A percentile compares a stretch with the other conserved stretches of the same genome.
Conservation (phyloP, 768 basidiomycete species). For the Mycena rosella region DNA sequence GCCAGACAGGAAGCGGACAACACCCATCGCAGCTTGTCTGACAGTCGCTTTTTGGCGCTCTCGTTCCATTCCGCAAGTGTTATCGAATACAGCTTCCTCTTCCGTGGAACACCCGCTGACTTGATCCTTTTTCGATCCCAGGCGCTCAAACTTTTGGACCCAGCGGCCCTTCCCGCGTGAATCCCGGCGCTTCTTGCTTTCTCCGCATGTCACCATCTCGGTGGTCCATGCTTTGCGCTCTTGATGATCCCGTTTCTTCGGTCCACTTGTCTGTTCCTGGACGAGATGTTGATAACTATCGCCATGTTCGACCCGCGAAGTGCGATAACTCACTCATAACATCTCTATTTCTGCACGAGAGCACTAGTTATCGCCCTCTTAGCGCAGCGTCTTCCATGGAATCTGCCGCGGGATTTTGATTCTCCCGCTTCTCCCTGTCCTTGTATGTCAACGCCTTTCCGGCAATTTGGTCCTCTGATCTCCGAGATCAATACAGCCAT, state of each 20-base stretch:
- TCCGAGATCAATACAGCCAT: conserved; percentile 17
- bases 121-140: background rate
- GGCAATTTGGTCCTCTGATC: conserved; percentile 10
- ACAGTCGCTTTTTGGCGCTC: too few species aligned
- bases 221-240: background rate
- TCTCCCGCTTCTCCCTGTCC: background rate
- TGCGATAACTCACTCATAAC: background rate
- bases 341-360: background rate
- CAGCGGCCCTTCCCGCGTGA: too few species aligned
- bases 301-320: background rate
- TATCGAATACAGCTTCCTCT: too few species aligned
- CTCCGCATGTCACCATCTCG: background rate
- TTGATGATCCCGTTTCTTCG: background rate
- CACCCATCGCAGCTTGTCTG: too few species aligned
- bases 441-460: conserved; percentile 8
- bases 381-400: background rate
- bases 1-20: too few species aligned
- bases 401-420: conserved; percentile 9
- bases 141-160: background rate
- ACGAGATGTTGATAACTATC: conserved; percentile 9
- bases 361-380: conserved; percentile 2
- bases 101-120: too few species aligned
- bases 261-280: background rate
- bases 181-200: background rate
- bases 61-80: too few species aligned